These are phyloP conservation scores for Wallacemonas rigidus DNA, from an alignment of 208 protist genomes.

Conservation along the genomic window DNA sequence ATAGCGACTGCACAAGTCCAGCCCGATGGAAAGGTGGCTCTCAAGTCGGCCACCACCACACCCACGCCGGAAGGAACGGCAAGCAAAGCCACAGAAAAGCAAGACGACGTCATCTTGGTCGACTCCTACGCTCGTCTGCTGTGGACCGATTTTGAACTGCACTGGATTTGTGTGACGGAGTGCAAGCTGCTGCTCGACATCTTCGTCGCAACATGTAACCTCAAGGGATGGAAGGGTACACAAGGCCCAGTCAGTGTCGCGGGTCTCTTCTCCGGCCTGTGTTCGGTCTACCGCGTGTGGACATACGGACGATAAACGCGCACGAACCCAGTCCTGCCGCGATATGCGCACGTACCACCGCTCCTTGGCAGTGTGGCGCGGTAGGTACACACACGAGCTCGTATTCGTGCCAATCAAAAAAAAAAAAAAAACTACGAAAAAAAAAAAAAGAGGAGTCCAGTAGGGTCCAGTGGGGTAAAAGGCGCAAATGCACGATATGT, in stretches of 20 bases:
- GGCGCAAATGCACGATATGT: neutral
- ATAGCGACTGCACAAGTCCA: constrained; percentile 21
- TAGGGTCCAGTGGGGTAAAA: neutral
- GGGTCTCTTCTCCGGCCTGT: constrained; percentile 82
- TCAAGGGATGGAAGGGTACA: constrained; percentile 58
- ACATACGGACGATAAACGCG: constrained; percentile 78
- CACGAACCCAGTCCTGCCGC: too few species aligned
- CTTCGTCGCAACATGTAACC: constrained; percentile 76
- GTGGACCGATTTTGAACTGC: constrained; percentile 90
- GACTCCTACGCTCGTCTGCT: constrained; percentile 81
- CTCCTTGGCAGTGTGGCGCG: neutral
- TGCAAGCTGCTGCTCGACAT: constrained; percentile 87
- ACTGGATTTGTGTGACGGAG: constrained; percentile 90
- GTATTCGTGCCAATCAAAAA: too few species aligned
- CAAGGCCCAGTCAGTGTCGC: constrained; percentile 73
- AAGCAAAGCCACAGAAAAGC: constrained; percentile 14
- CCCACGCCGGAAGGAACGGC: neutral
- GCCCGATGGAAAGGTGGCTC: constrained; percentile 22
- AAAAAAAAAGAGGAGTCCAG: neutral
- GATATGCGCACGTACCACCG: neutral
- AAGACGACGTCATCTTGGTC: constrained; percentile 64
- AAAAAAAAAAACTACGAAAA: neutral
- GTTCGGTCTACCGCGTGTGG: constrained; percentile 91
- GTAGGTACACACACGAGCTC: too few species aligned
- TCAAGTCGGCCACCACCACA: constrained; percentile 23